phyloP scores from a whole-genome alignment of 176 grass and related monocot genomes.

The Aegilops umbellulata region DNA sequence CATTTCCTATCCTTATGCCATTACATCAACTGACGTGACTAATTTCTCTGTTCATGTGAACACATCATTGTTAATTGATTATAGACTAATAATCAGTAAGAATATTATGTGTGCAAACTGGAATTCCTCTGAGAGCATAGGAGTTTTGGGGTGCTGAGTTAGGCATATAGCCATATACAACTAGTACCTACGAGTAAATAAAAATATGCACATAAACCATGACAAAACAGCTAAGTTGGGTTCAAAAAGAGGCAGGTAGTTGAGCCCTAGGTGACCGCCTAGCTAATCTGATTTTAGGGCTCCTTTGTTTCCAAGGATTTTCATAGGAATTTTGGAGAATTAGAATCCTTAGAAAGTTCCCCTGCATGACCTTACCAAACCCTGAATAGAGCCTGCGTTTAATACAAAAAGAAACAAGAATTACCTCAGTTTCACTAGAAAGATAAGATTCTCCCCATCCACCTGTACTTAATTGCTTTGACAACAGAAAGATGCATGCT shows the following conservation, averaged over 20 bases:
- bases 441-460: constrained; percentile 56
- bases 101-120: not conserved
- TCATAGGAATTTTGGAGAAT: no score
- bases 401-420: not conserved
- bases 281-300: no score
- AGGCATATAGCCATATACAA: not conserved
- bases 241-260: no score
- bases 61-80: not conserved
- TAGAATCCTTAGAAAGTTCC: no score
- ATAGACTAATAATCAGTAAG: not conserved
- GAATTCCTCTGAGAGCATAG: not conserved
- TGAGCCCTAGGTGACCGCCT: no score
- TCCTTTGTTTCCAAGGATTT: no score
- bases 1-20: not conserved
- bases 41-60: not conserved
- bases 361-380: not conserved
- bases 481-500: constrained; percentile 21
- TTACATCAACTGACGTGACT: not conserved
- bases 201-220: not conserved
- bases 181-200: not conserved
- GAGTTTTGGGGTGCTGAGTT: not conserved
- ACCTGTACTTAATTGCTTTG: constrained; percentile 29
- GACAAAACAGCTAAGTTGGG: not conserved
- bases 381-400: no score
- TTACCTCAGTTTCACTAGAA: constrained; percentile 32